A percentile compares a stretch with the other conserved stretches of the same genome.
Evolutionary conservation across 139 green algal genomes (phyloP).

Genomic region (Eudorina sp.): DNA sequence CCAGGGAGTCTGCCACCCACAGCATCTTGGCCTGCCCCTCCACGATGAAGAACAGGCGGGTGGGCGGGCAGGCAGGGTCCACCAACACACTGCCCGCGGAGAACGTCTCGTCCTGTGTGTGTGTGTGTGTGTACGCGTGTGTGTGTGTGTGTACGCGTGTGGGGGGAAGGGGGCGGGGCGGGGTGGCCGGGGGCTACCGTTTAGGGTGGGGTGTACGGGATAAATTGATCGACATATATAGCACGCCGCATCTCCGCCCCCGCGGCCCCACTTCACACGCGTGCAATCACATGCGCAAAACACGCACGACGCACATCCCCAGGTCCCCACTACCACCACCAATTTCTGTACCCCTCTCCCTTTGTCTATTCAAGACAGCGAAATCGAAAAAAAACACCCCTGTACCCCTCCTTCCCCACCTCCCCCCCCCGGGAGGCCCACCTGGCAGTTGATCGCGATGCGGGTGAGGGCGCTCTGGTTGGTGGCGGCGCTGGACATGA

Average conservation of each 20-base stretch:
- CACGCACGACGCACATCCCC: no score
- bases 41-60: constrained; percentile 37
- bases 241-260: no score
- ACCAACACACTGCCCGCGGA: neutral
- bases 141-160: neutral
- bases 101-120: constrained; percentile 35
- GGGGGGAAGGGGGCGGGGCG: neutral
- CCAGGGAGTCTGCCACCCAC: constrained; percentile 26
- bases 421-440: neutral
- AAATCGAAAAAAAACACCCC: no score
- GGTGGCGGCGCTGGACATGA: neutral
- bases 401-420: no score
- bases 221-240: neutral
- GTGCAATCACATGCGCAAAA: no score
- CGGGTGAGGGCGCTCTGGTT: neutral
- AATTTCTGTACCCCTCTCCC: no score
- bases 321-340: no score
- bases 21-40: constrained; percentile 53
- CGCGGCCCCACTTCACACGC: no score
- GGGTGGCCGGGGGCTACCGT: no score
- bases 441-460: constrained; percentile 32
- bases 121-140: neutral
- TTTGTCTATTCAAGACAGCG: no score
- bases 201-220: neutral
- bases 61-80: constrained; percentile 3